These are phyloP conservation scores for Mimosa pudica DNA, from an alignment of 306 rosid genomes.

Conservation along the genomic window DNA sequence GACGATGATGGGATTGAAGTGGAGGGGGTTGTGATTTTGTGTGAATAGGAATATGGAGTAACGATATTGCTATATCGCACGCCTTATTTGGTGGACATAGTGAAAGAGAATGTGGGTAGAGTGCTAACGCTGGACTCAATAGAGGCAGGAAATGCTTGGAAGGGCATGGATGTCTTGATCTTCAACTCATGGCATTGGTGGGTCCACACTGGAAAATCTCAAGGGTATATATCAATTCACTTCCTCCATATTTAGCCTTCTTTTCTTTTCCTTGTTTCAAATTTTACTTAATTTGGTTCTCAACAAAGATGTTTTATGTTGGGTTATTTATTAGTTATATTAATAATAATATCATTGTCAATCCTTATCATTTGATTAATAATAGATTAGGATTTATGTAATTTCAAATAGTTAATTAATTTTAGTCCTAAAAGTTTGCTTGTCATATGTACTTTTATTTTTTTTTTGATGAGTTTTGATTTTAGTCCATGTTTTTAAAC, in stretches of 20 bases:
- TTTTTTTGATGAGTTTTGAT: too few species aligned
- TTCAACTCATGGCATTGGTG: slow-evolving; percentile 99
- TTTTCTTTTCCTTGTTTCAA: too few species aligned
- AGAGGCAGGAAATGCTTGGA: slow-evolving; percentile 73
- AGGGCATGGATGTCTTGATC: slow-evolving; percentile 75
- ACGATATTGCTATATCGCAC: slow-evolving; percentile 68
- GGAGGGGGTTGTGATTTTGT: not conserved
- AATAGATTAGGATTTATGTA: too few species aligned
- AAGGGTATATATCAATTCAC: slow-evolving; percentile 53
- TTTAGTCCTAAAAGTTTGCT: too few species aligned
- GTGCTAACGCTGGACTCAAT: slow-evolving; percentile 79
- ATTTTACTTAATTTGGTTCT: too few species aligned
- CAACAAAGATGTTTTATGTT: too few species aligned
- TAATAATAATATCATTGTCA: too few species aligned
- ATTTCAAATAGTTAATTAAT: too few species aligned
- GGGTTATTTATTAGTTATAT: too few species aligned
- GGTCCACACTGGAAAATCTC: slow-evolving; percentile 81
- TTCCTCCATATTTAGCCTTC: not conserved
- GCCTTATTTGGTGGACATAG: slow-evolving; percentile 82
- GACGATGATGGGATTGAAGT: not conserved
- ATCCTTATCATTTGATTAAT: too few species aligned
- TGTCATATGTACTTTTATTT: too few species aligned
- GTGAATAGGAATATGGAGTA: slow-evolving; percentile 74
- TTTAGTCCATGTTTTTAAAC: too few species aligned
- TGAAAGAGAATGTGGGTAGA: slow-evolving; percentile 57